Percentiles rank a stretch among this genome's conserved stretches.
These are phyloP conservation scores for Linum usitatissimum DNA, from an alignment of 345 rosid species.

Conservation along the genomic window DNA sequence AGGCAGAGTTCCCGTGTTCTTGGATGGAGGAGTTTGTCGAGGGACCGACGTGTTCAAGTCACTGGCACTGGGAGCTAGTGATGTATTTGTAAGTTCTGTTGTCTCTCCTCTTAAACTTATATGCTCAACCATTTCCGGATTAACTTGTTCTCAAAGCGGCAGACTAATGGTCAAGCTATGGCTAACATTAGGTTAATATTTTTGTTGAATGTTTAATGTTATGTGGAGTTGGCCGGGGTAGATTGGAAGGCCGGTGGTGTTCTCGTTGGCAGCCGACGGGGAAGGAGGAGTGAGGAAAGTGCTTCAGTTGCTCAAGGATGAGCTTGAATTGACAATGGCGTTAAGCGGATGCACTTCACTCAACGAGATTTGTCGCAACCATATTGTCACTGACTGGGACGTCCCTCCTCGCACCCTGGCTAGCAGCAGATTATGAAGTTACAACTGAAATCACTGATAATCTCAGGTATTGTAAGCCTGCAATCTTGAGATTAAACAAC, in stretches of 20 bases:
- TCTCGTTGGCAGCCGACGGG: conserved; percentile 75
- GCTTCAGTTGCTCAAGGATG: conserved; percentile 66
- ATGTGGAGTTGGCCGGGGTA: conserved; percentile 13
- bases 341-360: conserved; percentile 76
- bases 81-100: conserved; percentile 58
- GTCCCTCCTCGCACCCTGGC: conserved; percentile 20
- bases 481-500: no score
- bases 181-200: background rate
- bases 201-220: background rate
- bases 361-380: conserved; percentile 68
- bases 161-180: no score
- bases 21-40: conserved; percentile 93
- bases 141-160: no score
- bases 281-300: conserved; percentile 64
- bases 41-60: conserved; percentile 99
- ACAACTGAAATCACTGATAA: no score
- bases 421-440: background rate
- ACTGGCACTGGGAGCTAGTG: conserved; percentile 90
- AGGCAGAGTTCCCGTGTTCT: conserved; percentile 79
- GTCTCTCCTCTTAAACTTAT: no score
- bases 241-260: conserved; percentile 87
- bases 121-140: no score
- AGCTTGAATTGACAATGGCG: conserved; percentile 88
- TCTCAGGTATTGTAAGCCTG: no score
- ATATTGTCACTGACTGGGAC: conserved; percentile 65